Conservation (phyloP, 441 rosid genomes). For the Erodium moschatum region DNA sequence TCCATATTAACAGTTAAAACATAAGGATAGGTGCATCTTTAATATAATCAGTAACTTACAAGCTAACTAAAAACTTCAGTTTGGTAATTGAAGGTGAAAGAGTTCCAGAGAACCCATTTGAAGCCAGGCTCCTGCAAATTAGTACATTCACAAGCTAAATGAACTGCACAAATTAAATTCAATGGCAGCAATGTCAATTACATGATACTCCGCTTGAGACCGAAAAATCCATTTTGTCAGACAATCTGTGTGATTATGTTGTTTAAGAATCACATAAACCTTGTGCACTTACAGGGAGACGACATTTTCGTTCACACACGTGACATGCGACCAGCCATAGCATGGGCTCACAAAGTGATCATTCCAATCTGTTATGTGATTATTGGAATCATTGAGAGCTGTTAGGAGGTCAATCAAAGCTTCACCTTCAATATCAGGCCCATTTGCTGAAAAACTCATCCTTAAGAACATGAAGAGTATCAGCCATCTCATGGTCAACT, state of each 20-base stretch:
- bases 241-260: background rate
- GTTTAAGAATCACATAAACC: slow-evolving; percentile 3
- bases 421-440: slow-evolving; percentile 71
- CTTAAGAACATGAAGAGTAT: slow-evolving; percentile 30
- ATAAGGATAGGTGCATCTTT: background rate
- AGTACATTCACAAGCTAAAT: slow-evolving; percentile 5
- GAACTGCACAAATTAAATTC: slow-evolving; percentile 7
- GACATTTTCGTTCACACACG: slow-evolving; percentile 60
- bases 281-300: slow-evolving; percentile 53
- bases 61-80: slow-evolving; percentile 56
- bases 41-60: slow-evolving; percentile 40
- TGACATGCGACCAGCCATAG: slow-evolving; percentile 75
- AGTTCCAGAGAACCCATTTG: slow-evolving; percentile 76
- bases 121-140: slow-evolving; percentile 49
- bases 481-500: slow-evolving; percentile 31
- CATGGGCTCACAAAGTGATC: slow-evolving; percentile 67
- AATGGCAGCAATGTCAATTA: background rate
- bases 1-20: background rate
- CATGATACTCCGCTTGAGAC: too few species aligned
- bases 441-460: slow-evolving; percentile 35
- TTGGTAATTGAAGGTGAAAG: slow-evolving; percentile 59
- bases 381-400: slow-evolving; percentile 49
- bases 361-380: slow-evolving; percentile 52
- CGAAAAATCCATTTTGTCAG: background rate
- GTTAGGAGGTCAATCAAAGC: slow-evolving; percentile 51